Evolutionary conservation across 2,329 filamentous ascomycete genomes (phyloP).

Genomic region (Dothideomycetes sp.): DNA sequence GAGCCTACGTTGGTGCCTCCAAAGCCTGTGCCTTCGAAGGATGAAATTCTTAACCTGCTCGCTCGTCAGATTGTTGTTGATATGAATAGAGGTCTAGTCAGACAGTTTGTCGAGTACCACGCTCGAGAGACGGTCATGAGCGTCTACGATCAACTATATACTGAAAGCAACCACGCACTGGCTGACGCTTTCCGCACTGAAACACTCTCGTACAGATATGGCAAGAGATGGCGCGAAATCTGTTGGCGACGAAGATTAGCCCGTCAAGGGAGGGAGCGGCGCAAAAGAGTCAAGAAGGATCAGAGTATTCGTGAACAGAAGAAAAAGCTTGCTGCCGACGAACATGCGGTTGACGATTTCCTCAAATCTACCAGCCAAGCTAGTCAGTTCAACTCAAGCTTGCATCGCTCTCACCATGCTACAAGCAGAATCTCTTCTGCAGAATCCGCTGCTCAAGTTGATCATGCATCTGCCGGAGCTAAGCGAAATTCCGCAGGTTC

Average conservation of each 20-base stretch:
- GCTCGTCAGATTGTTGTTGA: conserved; percentile 31
- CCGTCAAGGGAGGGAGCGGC: conserved; percentile 28
- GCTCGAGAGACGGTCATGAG: conserved; percentile 28
- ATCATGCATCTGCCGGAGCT: not conserved
- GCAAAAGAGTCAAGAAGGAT: conserved; percentile 13
- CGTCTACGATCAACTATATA: conserved; percentile 25
- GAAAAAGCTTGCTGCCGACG: conserved; percentile 19
- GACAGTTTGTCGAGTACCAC: conserved; percentile 36
- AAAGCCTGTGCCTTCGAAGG: conserved; percentile 6
- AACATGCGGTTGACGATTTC: conserved; percentile 16
- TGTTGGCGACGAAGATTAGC: conserved; percentile 28
- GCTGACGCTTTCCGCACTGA: conserved; percentile 25
- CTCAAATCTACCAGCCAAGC: conserved; percentile 8
- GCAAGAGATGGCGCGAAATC: conserved; percentile 29
- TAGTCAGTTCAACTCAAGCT: not conserved
- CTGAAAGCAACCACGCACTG: conserved; percentile 22
- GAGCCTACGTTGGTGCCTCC: too few relatives aligned
- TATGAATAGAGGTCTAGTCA: conserved; percentile 32
- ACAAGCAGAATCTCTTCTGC: not conserved
- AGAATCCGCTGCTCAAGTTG: not conserved
- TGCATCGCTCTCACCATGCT: not conserved
- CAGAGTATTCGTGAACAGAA: conserved; percentile 17
- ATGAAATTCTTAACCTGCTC: conserved; percentile 23
- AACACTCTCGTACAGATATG: conserved; percentile 29
- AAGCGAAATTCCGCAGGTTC: too few relatives aligned